Conservation (phyloP, 2,329 filamentous ascomycete species). For the Xylaria sp. region DNA sequence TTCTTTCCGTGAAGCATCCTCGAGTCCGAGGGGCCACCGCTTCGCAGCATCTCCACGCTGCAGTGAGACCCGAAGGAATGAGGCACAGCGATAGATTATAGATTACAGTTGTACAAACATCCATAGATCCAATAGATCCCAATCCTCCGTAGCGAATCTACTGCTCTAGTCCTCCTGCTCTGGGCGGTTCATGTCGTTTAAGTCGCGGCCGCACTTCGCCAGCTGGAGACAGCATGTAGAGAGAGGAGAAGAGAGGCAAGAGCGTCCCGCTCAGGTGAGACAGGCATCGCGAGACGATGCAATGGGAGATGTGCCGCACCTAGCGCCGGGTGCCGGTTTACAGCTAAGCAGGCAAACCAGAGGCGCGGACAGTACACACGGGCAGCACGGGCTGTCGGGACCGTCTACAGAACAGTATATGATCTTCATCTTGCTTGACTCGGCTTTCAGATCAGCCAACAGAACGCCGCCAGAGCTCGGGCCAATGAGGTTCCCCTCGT, state of each 20-base stretch:
- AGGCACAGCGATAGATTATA: conserved; percentile 22
- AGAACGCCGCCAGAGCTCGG: background rate
- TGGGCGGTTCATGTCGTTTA: conserved; percentile 9
- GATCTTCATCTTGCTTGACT: conserved; percentile 5
- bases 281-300: conserved; percentile 22
- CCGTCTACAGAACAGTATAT: conserved; percentile 6
- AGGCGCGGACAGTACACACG: conserved; percentile 11
- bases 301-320: conserved; percentile 7
- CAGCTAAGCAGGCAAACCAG: conserved; percentile 20
- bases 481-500: conserved; percentile 16
- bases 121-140: conserved; percentile 7
- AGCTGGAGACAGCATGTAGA: conserved; percentile 1
- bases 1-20: conserved; percentile 16
- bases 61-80: conserved; percentile 29
- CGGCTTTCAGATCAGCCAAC: background rate
- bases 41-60: conserved; percentile 22
- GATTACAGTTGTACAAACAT: conserved; percentile 6
- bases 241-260: background rate
- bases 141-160: background rate
- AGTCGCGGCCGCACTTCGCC: conserved; percentile 7
- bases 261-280: conserved; percentile 24
- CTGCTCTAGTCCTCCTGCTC: background rate
- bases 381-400: conserved; percentile 11
- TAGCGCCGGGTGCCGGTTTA: conserved; percentile 22
- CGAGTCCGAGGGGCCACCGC: conserved; percentile 6